Evolutionary conservation across 306 rosid genomes (phyloP), one percentile per base, ranked within the genome.

Genomic region (Vigna nakashimae): DNA sequence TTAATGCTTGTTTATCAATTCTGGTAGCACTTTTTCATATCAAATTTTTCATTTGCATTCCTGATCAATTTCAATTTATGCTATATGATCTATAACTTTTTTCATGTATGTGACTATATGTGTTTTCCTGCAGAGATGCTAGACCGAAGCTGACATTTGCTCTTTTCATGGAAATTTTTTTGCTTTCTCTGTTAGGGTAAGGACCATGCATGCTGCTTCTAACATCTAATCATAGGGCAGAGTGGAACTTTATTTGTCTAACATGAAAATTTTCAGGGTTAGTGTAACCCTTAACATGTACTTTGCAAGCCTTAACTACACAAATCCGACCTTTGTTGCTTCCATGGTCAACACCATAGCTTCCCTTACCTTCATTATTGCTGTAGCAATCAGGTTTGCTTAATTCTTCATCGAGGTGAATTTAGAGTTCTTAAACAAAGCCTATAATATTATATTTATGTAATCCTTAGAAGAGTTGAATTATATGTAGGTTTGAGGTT

Each of bases 131-230:
- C 90, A 90, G 98, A 67, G 87, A 79, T 9, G 46, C 32, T 30
- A 88, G 97, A 40, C 97, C 98, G 56, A 88, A 83, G 86, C 84
- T 94, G 74, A 90, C 95, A 22, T 9, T 83, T 42, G 42, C 80
- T 76, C 88, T 92, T 26, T 68, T 92, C 24, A 32, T 89, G 78
- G 97, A 94, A 71, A 78, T 94, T 40, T 90, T 88, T 82, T 69
- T 94, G 84, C 97, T 94, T 24, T 92, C 98, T 45, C 71, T 90
- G n/a, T 22, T 89, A 20, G 97, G 95, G 98, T 94, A 91, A 75
- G 87, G 9, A 71, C 18, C 20, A 50, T 58, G 5, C 5, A 52
- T 53, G 30, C 12, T 53, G 30, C 12, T 74, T 68, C 57, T 42
- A 13, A 34, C 48, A 1, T 70, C 46, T 48, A 18, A 60, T 0